Evolutionary conservation across 129 eudicot species (phyloP).

Genomic region (Lactuca saligna): DNA sequence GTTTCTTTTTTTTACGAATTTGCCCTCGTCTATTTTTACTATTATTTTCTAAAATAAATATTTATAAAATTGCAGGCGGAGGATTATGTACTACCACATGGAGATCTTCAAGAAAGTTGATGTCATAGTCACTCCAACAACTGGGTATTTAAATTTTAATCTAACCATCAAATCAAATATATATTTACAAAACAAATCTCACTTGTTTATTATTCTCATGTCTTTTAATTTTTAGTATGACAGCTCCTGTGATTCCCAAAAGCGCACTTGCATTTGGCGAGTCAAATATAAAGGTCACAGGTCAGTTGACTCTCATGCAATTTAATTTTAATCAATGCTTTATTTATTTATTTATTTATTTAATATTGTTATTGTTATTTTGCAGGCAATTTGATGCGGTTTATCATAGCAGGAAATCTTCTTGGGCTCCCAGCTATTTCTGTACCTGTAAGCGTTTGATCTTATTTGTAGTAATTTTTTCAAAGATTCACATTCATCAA

Average conservation of each 20-base stretch:
- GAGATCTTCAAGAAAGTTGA: slow-evolving; percentile 88
- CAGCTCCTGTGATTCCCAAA: slow-evolving; percentile 88
- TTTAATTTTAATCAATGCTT: neutral
- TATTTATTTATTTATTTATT: too few species aligned
- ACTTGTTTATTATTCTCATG: neutral
- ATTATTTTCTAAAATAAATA: neutral
- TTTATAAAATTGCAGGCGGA: slow-evolving; percentile 50
- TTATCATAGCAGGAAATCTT: slow-evolving; percentile 54
- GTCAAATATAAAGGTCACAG: slow-evolving; percentile 73
- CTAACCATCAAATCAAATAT: slow-evolving; percentile 19
- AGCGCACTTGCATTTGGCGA: slow-evolving; percentile 79
- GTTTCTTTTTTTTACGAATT: too few species aligned
- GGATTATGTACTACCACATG: slow-evolving; percentile 86
- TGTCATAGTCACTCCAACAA: slow-evolving; percentile 94
- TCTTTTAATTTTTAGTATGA: slow-evolving; percentile 62
- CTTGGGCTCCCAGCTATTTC: slow-evolving; percentile 78
- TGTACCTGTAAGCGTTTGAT: slow-evolving; percentile 55
- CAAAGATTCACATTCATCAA: neutral
- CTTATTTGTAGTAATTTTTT: slow-evolving; percentile 8
- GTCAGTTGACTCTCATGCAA: slow-evolving; percentile 38
- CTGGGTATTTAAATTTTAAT: slow-evolving; percentile 62
- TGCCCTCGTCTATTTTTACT: too few species aligned
- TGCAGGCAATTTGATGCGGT: slow-evolving; percentile 72
- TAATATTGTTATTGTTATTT: neutral
- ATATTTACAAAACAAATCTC: neutral